Conservation (phyloP, 2,329 filamentous ascomycete species). For the Magnaporthiopsis incrustans region DNA sequence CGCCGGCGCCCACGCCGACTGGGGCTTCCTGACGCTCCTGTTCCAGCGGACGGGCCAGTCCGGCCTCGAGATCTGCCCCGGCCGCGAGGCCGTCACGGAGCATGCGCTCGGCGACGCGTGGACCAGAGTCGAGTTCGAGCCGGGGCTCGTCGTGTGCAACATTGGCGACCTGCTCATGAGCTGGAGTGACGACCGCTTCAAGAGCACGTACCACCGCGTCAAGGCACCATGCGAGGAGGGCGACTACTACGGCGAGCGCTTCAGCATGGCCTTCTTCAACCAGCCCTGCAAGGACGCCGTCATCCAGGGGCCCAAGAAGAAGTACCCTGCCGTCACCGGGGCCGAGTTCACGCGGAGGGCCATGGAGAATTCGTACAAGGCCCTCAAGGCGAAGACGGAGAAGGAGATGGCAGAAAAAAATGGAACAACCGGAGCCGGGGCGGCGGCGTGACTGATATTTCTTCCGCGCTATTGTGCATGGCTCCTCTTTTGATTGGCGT, state of each 20-base stretch:
- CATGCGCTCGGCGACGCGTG: slow-evolving; percentile 53
- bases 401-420: background rate
- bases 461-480: too few relatives aligned
- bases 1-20: slow-evolving; percentile 53
- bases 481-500: too few relatives aligned
- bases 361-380: slow-evolving; percentile 29
- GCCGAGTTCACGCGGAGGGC: slow-evolving; percentile 46
- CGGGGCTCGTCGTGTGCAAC: slow-evolving; percentile 53
- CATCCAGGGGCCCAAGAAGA: slow-evolving; percentile 47
- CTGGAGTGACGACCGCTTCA: slow-evolving; percentile 61
- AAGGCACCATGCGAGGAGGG: slow-evolving; percentile 47
- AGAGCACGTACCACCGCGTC: slow-evolving; percentile 57
- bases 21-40: slow-evolving; percentile 54
- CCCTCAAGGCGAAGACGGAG: slow-evolving; percentile 26
- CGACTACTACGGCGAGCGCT: slow-evolving; percentile 43
- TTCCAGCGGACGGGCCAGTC: slow-evolving; percentile 54
- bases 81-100: slow-evolving; percentile 49
- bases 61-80: slow-evolving; percentile 58
- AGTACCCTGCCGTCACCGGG: slow-evolving; percentile 47
- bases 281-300: slow-evolving; percentile 44
- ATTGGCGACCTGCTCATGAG: slow-evolving; percentile 60
- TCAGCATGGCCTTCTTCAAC: slow-evolving; percentile 53
- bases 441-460: slow-evolving; percentile 8
- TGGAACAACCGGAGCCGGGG: background rate
- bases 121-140: slow-evolving; percentile 51